Percentiles rank a stretch among this genome's conserved stretches.
These are phyloP conservation scores for Aspergillus jensenii DNA, from an alignment of 2,329 filamentous ascomycete genomes.

Conservation along the genomic window DNA sequence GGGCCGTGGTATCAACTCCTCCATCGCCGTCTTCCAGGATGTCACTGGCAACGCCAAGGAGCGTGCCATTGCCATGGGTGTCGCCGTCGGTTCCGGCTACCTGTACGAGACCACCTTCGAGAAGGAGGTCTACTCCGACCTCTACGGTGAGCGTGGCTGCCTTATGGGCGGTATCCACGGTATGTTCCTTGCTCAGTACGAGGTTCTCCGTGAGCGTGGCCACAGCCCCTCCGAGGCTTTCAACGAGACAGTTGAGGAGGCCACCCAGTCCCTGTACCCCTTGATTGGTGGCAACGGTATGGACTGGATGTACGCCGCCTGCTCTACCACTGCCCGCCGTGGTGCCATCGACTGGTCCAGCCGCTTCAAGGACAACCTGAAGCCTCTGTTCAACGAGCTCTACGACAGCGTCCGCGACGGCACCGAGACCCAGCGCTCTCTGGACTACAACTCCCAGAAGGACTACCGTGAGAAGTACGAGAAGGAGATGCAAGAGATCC, in stretches of 20 bases:
- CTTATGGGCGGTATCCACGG: slow-evolving; percentile 99
- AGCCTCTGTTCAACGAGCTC: slow-evolving; percentile 97
- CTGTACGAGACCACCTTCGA: slow-evolving; percentile 99
- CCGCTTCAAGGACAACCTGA: slow-evolving; percentile 95
- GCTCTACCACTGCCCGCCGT: slow-evolving; percentile 96
- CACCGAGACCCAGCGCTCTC: slow-evolving; percentile 90
- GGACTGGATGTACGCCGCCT: slow-evolving; percentile 99
- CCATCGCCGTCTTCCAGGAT: slow-evolving; percentile 97
- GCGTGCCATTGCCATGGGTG: slow-evolving; percentile 94
- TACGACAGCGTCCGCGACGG: slow-evolving; percentile 92
- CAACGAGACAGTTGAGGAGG: slow-evolving; percentile 99
- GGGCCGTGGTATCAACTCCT: slow-evolving; percentile 99
- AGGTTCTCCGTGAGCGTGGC: slow-evolving; percentile 97
- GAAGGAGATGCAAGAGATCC: slow-evolving; percentile 98
- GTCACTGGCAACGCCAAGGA: slow-evolving; percentile 97
- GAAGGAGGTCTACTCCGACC: slow-evolving; percentile 99
- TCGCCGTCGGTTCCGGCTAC: slow-evolving; percentile 96
- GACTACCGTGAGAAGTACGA: slow-evolving; percentile 98
- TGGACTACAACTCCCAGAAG: slow-evolving; percentile 93
- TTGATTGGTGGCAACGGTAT: slow-evolving; percentile 96
- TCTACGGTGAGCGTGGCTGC: slow-evolving; percentile 99
- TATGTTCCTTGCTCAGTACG: slow-evolving; percentile 99
- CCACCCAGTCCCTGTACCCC: slow-evolving; percentile 95
- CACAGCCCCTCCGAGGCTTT: slow-evolving; percentile 98
- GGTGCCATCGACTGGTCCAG: slow-evolving; percentile 99